Evolutionary conservation across 139 green algal genomes (phyloP).

Genomic region (Volvox reticuliferus): DNA sequence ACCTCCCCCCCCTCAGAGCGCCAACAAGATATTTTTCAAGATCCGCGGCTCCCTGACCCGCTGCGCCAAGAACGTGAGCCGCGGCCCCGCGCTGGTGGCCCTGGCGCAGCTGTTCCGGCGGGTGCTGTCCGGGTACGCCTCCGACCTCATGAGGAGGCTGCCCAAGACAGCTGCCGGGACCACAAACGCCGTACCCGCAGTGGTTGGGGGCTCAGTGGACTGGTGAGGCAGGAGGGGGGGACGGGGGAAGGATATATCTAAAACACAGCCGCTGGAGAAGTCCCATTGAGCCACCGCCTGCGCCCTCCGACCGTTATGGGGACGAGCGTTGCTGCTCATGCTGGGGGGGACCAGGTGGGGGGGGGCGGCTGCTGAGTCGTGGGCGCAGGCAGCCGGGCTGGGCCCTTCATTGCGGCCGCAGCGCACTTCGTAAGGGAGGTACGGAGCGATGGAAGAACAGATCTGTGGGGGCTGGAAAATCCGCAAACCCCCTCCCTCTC

Average conservation of each 20-base stretch:
- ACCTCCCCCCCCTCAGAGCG: neutral
- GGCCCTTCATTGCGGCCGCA: too few relatives aligned
- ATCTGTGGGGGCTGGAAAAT: too few relatives aligned
- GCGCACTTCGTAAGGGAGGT: too few relatives aligned
- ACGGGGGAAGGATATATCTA: too few relatives aligned
- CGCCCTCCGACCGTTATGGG: too few relatives aligned
- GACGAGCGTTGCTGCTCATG: too few relatives aligned
- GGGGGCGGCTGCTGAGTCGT: too few relatives aligned
- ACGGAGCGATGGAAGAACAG: too few relatives aligned
- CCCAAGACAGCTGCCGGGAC: slow-evolving; percentile 78
- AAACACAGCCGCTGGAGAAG: too few relatives aligned
- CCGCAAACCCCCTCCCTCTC: too few relatives aligned
- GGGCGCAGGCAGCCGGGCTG: too few relatives aligned
- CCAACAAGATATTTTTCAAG: slow-evolving; percentile 70
- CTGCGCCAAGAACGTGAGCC: slow-evolving; percentile 82
- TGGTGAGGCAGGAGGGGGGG: slow-evolving; percentile 14
- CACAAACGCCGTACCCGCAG: slow-evolving; percentile 51
- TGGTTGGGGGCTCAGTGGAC: slow-evolving; percentile 34
- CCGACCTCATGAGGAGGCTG: slow-evolving; percentile 79
- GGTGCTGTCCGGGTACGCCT: slow-evolving; percentile 84
- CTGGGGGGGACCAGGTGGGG: neutral
- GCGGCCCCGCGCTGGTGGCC: slow-evolving; percentile 81
- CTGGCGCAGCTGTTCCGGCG: slow-evolving; percentile 74
- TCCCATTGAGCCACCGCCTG: too few relatives aligned
- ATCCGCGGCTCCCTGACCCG: slow-evolving; percentile 88